Conservation (phyloP, 129 eudicot species). For the Glebionis coronaria region DNA sequence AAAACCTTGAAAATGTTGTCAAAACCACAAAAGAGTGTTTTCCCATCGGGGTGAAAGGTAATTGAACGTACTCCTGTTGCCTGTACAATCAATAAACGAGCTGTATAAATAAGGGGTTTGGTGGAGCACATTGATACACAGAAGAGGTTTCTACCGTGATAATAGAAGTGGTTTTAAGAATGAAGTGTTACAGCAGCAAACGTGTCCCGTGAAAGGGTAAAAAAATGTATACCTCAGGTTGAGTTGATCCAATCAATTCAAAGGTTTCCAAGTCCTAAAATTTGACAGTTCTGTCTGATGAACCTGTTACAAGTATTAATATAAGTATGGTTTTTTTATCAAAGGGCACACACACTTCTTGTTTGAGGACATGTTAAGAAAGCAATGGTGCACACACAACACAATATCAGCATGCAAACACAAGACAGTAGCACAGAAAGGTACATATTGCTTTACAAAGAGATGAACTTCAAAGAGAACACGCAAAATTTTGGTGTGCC, state of each 20-base stretch:
- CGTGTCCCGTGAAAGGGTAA: too few species aligned
- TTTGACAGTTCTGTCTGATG: conserved; percentile 88
- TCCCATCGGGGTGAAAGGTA: conserved; percentile 89
- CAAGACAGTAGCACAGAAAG: neutral
- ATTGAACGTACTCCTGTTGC: conserved; percentile 74
- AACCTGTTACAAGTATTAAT: conserved; percentile 50
- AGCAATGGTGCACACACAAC: conserved; percentile 9
- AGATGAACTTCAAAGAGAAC: neutral
- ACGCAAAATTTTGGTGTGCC: neutral
- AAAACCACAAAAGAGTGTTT: conserved; percentile 81
- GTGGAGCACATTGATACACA: neutral
- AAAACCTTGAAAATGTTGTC: conserved; percentile 79
- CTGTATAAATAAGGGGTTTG: neutral
- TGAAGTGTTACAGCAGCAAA: too few species aligned
- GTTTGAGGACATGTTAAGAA: neutral
- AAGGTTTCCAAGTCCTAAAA: conserved; percentile 98
- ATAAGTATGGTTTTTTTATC: conserved; percentile 1
- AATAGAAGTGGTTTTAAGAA: neutral
- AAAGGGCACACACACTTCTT: neutral
- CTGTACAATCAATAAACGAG: conserved; percentile 34
- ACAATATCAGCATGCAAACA: neutral
- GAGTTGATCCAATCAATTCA: conserved; percentile 93
- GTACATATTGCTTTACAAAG: neutral
- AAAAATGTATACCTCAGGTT: conserved; percentile 57
- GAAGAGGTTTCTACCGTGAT: neutral